phyloP scores from a whole-genome alignment of 192 early-diverging fungal species.

The Helicostylum pulchrum region DNA sequence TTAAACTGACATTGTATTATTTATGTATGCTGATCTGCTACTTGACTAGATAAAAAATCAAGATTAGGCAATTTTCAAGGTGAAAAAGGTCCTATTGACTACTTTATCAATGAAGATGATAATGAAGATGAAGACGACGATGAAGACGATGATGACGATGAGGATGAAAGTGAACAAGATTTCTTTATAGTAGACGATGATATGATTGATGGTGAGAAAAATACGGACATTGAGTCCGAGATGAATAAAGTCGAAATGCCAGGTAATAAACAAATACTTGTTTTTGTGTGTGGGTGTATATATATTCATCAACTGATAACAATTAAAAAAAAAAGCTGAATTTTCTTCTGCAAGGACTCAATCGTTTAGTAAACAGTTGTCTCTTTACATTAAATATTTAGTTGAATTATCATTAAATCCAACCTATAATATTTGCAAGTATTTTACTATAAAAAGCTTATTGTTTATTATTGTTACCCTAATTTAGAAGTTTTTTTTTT shows the following conservation, averaged over 20 bases:
- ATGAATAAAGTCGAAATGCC: conserved; percentile 5
- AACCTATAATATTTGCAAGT: too few relatives aligned
- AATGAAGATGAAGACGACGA: not conserved
- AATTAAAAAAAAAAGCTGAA: not conserved
- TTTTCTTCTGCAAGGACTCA: conserved; percentile 3
- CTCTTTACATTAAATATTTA: not conserved
- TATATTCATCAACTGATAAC: not conserved
- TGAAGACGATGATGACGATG: not conserved
- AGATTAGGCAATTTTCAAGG: not conserved
- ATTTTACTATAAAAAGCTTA: too few relatives aligned
- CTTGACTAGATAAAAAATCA: not conserved
- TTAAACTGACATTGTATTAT: too few relatives aligned
- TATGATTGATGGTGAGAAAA: conserved; percentile 11
- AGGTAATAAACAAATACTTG: not conserved
- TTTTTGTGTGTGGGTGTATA: not conserved
- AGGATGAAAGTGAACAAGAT: not conserved
- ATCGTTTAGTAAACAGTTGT: not conserved
- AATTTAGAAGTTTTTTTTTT: conserved; percentile 4
- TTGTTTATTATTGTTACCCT: too few relatives aligned
- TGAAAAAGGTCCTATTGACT: conserved; percentile 2
- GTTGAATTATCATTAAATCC: not conserved
- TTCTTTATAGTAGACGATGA: conserved; percentile 7
- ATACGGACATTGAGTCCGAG: not conserved
- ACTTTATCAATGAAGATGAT: not conserved
- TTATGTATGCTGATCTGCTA: too few relatives aligned